Evolutionary conservation across 495 filamentous ascomycete genomes (phyloP), one percentile per base, ranked within the genome.

Genomic region (Neurospora sp.): DNA sequence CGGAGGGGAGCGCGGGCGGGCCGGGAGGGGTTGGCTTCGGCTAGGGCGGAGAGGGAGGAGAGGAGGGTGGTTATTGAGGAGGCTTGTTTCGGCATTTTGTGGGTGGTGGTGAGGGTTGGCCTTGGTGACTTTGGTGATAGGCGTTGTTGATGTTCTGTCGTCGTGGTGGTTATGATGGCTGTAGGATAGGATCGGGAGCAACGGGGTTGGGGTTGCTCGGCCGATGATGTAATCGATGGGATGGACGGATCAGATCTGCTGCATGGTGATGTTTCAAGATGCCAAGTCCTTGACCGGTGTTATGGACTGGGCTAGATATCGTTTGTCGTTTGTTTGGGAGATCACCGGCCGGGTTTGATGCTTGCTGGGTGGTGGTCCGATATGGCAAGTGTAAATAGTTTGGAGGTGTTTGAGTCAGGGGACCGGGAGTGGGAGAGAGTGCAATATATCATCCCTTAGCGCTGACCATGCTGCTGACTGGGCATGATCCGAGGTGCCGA

Each of bases 81-180:
- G 37, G 78, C 42, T 69, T 75, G 44, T 72, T 78, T 72, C 38
- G 71, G 73, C 76, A 78, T 78, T 35, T 35, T 38, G 40, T 74
- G 48, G 35, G 27, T 70, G 45, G 22, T 39, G 20, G 27, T 70
- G 17, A 82, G 78, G 68, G 61, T 74, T 14, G 12, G 6, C 7
- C 3, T 16, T 14, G 27, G 14, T 35, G 53, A 35, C 6, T 61
- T 61, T 61, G 27, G 12, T 53, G 27, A 16, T 61, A 31, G 45
- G 20, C 9, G 20, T 27, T 27, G 9, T 14, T 22, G 9, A 10
- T 53, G 45, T 2, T 53, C 14, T 53, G 10, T 3, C 20, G 27
- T 61, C 6, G 53, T 35, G 14, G 12, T 35, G 45, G 45, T 35
- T 3, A 5, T 35, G 53, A 27, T 53, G 22, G 9, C 22, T 53